Evolutionary conservation across 768 basidiomycete species (phyloP).

Genomic region (Trametes villosa): DNA sequence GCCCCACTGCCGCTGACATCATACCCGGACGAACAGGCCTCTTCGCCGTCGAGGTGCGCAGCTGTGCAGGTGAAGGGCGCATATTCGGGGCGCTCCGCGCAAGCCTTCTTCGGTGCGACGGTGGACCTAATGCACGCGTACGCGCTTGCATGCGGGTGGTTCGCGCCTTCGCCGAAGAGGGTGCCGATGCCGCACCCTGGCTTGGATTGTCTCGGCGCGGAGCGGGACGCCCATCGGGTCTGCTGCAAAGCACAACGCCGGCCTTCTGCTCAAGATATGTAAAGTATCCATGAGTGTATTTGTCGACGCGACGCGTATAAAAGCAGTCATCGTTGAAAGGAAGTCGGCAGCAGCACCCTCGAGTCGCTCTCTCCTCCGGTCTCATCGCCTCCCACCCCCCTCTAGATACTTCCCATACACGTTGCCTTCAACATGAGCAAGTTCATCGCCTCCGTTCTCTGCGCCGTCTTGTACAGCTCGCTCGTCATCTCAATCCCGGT

Average conservation of each 20-base stretch:
- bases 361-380: slow-evolving; percentile 1
- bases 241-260: not conserved
- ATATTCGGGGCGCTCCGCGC: slow-evolving; percentile 7
- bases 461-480: slow-evolving; percentile 16
- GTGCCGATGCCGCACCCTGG: not conserved
- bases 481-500: slow-evolving; percentile 10
- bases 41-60: not conserved
- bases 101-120: not conserved
- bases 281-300: not conserved
- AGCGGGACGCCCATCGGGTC: not conserved
- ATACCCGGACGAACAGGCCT: not conserved
- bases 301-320: not conserved
- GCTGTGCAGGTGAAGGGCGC: not conserved
- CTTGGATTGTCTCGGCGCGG: not conserved
- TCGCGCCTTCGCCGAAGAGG: not conserved
- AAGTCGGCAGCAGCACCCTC: not conserved
- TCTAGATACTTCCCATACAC: not conserved
- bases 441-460: slow-evolving; percentile 16
- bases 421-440: slow-evolving; percentile 8
- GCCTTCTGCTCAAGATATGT: not conserved
- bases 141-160: not conserved
- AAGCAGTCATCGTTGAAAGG: not conserved
- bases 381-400: not conserved
- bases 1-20: not conserved
- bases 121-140: not conserved